Conservation (phyloP, 345 rosid species). For the Microcos paniculata region DNA sequence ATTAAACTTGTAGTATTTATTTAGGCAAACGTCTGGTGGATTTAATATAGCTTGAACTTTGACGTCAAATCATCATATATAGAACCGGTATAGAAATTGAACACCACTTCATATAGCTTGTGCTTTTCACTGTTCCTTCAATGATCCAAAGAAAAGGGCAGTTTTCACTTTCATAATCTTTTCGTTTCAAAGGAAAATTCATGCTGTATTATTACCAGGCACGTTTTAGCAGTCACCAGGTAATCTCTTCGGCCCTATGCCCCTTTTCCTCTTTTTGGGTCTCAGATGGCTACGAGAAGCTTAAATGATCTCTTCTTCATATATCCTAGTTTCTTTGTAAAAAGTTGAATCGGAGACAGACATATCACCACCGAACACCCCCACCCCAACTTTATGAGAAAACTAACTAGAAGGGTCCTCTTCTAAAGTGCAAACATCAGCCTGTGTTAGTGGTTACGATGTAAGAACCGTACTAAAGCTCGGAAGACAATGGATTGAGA, state of each 20-base stretch:
- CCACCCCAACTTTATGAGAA: background rate
- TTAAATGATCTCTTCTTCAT: background rate
- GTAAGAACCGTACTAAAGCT: background rate
- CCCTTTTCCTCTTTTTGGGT: no score
- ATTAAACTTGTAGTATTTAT: background rate
- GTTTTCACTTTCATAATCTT: no score
- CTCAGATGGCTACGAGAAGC: no score
- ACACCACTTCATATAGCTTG: no score
- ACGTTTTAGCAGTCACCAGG: no score
- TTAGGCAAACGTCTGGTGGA: background rate
- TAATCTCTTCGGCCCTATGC: no score
- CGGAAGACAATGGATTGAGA: background rate
- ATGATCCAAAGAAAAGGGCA: no score
- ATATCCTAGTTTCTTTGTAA: background rate
- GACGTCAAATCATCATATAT: background rate
- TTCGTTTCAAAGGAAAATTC: no score
- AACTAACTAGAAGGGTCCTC: background rate
- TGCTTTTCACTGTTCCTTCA: no score
- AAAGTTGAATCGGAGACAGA: background rate
- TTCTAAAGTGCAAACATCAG: background rate
- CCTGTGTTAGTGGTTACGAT: background rate
- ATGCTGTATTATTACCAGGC: no score
- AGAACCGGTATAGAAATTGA: no score
- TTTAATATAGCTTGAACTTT: background rate
- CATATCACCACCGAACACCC: background rate